phyloP scores from a whole-genome alignment of 345 rosid genomes.

The Rhizophora mangle region DNA sequence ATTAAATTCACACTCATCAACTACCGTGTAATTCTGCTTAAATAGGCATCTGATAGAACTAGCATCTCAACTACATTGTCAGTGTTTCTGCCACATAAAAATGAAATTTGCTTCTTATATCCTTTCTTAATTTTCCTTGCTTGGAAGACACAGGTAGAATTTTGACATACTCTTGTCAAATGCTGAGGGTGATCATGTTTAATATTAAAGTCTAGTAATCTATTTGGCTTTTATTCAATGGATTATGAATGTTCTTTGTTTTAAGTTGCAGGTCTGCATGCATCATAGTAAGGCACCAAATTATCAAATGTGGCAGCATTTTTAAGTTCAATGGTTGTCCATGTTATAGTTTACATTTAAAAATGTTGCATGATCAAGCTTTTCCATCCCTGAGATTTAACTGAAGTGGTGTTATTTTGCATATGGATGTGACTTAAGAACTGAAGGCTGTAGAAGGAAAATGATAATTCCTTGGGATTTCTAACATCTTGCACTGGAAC shows the following conservation, averaged over 20 bases:
- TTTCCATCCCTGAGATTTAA: no score
- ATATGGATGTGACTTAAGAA: no score
- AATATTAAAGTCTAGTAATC: not conserved
- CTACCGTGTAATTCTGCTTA: conserved; percentile 22
- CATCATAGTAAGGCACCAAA: no score
- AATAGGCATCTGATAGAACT: conserved; percentile 55
- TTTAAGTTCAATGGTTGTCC: not conserved
- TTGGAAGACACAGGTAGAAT: no score
- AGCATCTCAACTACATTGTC: no score
- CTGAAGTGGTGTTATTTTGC: no score
- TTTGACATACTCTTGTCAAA: not conserved
- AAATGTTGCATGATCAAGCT: no score
- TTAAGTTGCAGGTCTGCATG: conserved; percentile 59
- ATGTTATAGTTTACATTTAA: no score
- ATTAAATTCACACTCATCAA: conserved; percentile 15
- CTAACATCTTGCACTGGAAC: no score
- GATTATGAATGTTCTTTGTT: conserved; percentile 12
- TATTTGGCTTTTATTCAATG: not conserved
- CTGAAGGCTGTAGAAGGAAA: no score
- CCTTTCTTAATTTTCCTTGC: not conserved
- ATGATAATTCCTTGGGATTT: no score
- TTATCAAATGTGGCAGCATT: no score
- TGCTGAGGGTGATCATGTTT: not conserved
- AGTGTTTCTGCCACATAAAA: not conserved
- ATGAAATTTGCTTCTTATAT: not conserved